phyloP scores from a whole-genome alignment of 2,329 filamentous ascomycete species.

The Neoarthrinium moseri region DNA sequence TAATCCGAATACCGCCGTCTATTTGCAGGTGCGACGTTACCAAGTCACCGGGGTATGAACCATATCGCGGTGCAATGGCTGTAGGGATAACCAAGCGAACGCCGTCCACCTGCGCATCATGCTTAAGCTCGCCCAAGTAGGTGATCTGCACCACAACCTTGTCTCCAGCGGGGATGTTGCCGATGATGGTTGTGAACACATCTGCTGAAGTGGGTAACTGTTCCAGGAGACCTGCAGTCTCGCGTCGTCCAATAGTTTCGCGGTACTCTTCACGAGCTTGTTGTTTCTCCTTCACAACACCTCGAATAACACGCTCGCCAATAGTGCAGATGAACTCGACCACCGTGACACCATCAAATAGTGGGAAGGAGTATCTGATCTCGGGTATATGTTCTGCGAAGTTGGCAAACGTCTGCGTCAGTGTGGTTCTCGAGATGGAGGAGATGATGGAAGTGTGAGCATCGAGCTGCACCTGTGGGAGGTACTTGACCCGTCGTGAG shows the following conservation, averaged over 20 bases:
- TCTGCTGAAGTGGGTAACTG: constrained; percentile 60
- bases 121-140: constrained; percentile 70
- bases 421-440: constrained; percentile 5
- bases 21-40: constrained; percentile 15
- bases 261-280: constrained; percentile 60
- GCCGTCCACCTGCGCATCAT: constrained; percentile 67
- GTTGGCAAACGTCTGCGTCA: constrained; percentile 10
- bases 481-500: not conserved
- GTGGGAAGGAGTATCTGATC: constrained; percentile 66
- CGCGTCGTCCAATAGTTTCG: constrained; percentile 54
- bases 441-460: constrained; percentile 7
- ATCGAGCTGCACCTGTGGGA: constrained; percentile 3
- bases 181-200: constrained; percentile 66
- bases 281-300: constrained; percentile 65
- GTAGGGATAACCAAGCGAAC: constrained; percentile 69
- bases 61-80: constrained; percentile 66
- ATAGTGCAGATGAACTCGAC: constrained; percentile 66
- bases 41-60: constrained; percentile 39
- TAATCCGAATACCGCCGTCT: constrained; percentile 48
- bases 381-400: constrained; percentile 27
- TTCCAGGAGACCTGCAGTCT: constrained; percentile 65
- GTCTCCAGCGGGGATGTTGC: constrained; percentile 62
- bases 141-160: constrained; percentile 60
- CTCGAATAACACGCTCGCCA: constrained; percentile 57
- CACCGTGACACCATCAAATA: constrained; percentile 71